phyloP scores from a whole-genome alignment of 1,284 basidiomycete genomes.

The Lignosus rhinocerotis region DNA sequence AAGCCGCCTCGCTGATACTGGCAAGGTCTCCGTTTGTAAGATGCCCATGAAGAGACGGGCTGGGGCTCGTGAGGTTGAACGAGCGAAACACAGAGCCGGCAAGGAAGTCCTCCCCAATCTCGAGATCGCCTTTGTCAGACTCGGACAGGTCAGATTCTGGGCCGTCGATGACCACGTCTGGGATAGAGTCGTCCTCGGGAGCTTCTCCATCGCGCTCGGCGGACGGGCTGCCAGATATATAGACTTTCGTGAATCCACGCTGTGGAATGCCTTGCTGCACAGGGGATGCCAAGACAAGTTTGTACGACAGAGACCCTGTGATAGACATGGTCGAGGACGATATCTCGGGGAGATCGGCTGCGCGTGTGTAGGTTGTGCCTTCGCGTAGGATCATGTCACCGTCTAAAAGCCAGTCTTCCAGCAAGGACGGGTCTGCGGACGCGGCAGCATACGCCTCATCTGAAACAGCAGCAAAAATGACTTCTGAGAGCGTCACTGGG shows the following conservation, averaged over 20 bases:
- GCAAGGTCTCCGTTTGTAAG: slow-evolving; percentile 10
- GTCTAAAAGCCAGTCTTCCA: slow-evolving; percentile 45
- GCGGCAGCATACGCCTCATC: slow-evolving; percentile 29
- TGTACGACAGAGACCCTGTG: slow-evolving; percentile 27
- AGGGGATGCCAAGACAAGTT: slow-evolving; percentile 61
- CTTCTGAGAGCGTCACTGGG: slow-evolving; percentile 33
- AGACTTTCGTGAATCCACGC: slow-evolving; percentile 54
- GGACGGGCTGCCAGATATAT: slow-evolving; percentile 44
- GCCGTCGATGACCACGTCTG: slow-evolving; percentile 6
- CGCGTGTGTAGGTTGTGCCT: slow-evolving; percentile 42
- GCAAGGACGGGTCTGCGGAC: slow-evolving; percentile 18
- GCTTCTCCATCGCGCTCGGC: slow-evolving; percentile 8
- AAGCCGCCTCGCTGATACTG: not conserved
- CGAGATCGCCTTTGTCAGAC: slow-evolving; percentile 30
- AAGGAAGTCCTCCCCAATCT: slow-evolving; percentile 73
- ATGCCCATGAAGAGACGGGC: slow-evolving; percentile 8
- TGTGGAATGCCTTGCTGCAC: slow-evolving; percentile 69
- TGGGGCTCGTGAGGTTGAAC: slow-evolving; percentile 6
- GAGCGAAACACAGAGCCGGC: slow-evolving; percentile 45
- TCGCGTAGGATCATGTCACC: slow-evolving; percentile 49
- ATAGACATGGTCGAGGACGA: not conserved
- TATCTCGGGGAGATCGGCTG: slow-evolving; percentile 1
- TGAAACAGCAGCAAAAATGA: slow-evolving; percentile 31
- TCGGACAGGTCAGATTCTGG: slow-evolving; percentile 20
- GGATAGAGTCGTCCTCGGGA: slow-evolving; percentile 15